Base-by-base conservation (phyloP, 495 filamentous ascomycete species). In the Aspergillus bertholletiae region DNA sequence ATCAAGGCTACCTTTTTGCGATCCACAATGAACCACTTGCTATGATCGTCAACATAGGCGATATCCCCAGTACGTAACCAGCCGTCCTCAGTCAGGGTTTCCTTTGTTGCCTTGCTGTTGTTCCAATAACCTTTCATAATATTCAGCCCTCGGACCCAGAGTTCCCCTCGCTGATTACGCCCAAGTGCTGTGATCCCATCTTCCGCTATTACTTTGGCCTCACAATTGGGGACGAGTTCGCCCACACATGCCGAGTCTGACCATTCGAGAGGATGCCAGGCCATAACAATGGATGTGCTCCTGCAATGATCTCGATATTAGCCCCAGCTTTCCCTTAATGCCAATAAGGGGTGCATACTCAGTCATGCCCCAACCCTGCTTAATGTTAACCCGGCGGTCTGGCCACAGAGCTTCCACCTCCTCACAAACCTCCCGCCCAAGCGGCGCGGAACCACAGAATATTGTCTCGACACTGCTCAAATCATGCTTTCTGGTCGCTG, bases 1-100 rank as follows among this genome's bases (percentile, higher is more conserved):
- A n/a, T n/a, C n/a, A n/a, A n/a, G n/a, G n/a, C n/a, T 46, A 46
- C 43, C 43, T 46, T 46, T 13, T 46, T 46, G 7, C 43, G 43
- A 24, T 46, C 43, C n/a, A 46, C 43, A 22, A 46, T 46, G 24
- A 22, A 46, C 43, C 43, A 46, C 7, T 21, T 46, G 5, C 43
- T 21, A 9, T 46, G 12, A 7, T 46, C 43, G 13, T 46, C 43
- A 1, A 46, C 43, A 24, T 46, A 46, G 2, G 18, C 43, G 0
- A 46, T 21, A 46, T 46, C 43, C 6, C 43, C 43, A 21, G 43
- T 46, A 21, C n/a, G 24, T 17, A 46, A 13, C 43, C 43, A 46
- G 5, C 43, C 43, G 6, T 24, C 43, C 12, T 12, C 1, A 17
- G 18, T 21, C 12, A 21, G 21, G 12, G 24, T 15, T 11, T 46